Percentiles rank a stretch among this genome's conserved stretches.
Conservation (phyloP, 805 yeast genomes). For the Kazachstania psychrophila region DNA sequence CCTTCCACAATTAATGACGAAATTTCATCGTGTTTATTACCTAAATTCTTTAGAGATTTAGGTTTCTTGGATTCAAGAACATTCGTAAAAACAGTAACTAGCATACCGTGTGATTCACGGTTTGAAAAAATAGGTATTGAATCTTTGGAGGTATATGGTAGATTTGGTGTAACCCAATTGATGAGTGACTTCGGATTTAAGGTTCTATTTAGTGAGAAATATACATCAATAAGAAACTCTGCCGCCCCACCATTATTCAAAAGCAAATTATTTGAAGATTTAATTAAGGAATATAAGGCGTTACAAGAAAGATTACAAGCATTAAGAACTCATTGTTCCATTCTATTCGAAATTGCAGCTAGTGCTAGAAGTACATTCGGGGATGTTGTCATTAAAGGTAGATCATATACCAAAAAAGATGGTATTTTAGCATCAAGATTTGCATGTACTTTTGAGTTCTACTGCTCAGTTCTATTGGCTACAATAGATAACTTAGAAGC, state of each 20-base stretch:
- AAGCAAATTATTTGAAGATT: constrained; percentile 12
- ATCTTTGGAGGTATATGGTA: constrained; percentile 15
- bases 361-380: background rate
- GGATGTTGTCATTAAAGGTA: background rate
- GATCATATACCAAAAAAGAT: constrained; percentile 8
- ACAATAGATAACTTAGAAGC: constrained; percentile 16
- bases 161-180: constrained; percentile 13
- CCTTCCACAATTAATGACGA: constrained; percentile 18
- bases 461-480: constrained; percentile 8
- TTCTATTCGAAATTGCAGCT: constrained; percentile 14
- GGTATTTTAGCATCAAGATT: constrained; percentile 9
- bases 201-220: constrained; percentile 20
- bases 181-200: constrained; percentile 14
- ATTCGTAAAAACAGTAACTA: constrained; percentile 13
- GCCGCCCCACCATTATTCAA: constrained; percentile 17
- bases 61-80: constrained; percentile 18
- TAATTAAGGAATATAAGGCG: constrained; percentile 11
- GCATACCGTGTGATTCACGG: constrained; percentile 4
- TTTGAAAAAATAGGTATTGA: constrained; percentile 13
- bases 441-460: constrained; percentile 12
- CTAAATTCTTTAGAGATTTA: constrained; percentile 17
- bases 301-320: constrained; percentile 13
- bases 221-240: constrained; percentile 21
- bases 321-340: constrained; percentile 16
- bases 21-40: constrained; percentile 20